These are phyloP conservation scores for Arthrobotrys musiformis DNA, from an alignment of 2,329 filamentous ascomycete genomes.

Conservation along the genomic window DNA sequence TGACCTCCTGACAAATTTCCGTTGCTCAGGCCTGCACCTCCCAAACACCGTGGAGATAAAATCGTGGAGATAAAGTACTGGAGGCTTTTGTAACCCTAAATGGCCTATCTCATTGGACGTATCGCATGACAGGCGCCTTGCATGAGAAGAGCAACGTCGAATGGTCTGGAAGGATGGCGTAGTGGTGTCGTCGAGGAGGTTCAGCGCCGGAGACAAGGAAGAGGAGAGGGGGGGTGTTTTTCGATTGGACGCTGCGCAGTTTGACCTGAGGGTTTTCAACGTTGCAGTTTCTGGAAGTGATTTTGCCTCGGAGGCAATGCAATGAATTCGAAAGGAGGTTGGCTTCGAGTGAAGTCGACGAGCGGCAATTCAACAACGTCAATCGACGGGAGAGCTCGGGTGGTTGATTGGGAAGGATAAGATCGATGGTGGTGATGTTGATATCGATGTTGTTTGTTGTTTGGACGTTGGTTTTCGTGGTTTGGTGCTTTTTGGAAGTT, in stretches of 20 bases:
- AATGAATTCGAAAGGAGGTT: neutral
- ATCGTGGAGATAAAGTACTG: neutral
- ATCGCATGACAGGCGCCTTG: neutral
- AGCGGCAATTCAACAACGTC: neutral
- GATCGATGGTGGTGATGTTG: neutral
- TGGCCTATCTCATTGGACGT: neutral
- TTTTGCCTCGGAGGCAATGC: neutral
- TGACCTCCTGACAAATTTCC: conserved; percentile 16
- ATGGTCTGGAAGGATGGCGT: conserved; percentile 17
- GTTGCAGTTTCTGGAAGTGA: conserved; percentile 4
- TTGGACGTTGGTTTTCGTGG: neutral
- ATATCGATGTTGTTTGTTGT: neutral
- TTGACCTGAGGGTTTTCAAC: conserved; percentile 9
- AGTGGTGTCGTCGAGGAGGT: neutral
- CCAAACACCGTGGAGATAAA: neutral
- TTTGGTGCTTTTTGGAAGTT: neutral
- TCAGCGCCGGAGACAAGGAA: neutral
- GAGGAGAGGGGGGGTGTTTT: neutral
- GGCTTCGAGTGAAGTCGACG: neutral
- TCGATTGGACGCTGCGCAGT: conserved; percentile 16
- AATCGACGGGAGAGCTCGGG: neutral
- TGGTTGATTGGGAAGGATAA: neutral
- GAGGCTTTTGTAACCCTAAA: neutral
- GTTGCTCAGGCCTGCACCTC: neutral
- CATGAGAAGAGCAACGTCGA: neutral